Evolutionary conservation across 495 filamentous ascomycete species (phyloP).

Genomic region (Poronia punctata): DNA sequence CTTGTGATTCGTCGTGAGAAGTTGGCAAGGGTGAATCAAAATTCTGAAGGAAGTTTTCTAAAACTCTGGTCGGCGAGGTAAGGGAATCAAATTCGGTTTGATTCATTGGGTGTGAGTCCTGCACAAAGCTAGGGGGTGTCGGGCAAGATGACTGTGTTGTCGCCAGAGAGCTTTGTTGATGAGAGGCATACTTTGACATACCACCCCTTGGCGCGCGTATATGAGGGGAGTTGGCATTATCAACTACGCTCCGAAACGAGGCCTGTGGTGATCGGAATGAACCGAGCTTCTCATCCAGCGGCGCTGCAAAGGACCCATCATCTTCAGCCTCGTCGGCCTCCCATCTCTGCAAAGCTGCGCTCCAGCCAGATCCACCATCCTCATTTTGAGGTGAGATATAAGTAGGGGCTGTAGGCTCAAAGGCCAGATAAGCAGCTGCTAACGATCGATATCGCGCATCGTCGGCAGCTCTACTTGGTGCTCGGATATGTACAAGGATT

Average conservation of each 20-base stretch:
- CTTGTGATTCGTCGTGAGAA: slow-evolving; percentile 10
- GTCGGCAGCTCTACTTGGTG: slow-evolving; percentile 52
- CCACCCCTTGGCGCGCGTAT: slow-evolving; percentile 12
- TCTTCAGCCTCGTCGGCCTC: background rate
- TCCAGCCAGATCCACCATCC: no score
- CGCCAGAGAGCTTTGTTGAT: slow-evolving; percentile 5
- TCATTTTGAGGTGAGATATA: slow-evolving; percentile 1
- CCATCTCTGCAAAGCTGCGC: background rate
- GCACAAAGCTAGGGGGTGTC: slow-evolving; percentile 32
- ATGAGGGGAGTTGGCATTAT: slow-evolving; percentile 38
- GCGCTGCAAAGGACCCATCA: background rate
- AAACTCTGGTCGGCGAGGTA: slow-evolving; percentile 34
- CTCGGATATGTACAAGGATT: slow-evolving; percentile 64
- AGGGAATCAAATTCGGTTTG: slow-evolving; percentile 18
- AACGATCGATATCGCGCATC: slow-evolving; percentile 58
- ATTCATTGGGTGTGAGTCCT: slow-evolving; percentile 34
- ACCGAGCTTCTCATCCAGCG: slow-evolving; percentile 5
- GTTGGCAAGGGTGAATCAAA: slow-evolving; percentile 20
- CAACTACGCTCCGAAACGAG: slow-evolving; percentile 38
- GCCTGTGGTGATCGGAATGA: slow-evolving; percentile 21
- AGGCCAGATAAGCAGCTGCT: slow-evolving; percentile 53
- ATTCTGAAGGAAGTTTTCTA: slow-evolving; percentile 33
- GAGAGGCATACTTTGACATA: slow-evolving; percentile 1
- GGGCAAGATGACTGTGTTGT: slow-evolving; percentile 26
- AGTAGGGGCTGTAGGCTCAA: slow-evolving; percentile 31